These are phyloP conservation scores for Leccinum boreale DNA, from an alignment of 768 basidiomycete species.

Conservation along the genomic window DNA sequence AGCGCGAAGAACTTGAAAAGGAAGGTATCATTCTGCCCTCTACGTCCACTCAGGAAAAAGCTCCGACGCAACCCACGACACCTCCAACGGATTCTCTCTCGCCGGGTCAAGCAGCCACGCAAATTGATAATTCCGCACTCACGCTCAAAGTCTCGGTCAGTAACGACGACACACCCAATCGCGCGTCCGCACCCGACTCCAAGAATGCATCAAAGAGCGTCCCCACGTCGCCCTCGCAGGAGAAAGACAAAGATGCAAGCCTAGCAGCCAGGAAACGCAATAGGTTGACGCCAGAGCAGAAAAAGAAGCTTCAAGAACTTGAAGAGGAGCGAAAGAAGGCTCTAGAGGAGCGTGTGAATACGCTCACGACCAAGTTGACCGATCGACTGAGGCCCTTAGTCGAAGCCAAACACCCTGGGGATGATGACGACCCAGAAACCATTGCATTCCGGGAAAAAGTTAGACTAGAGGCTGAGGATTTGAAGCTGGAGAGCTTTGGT, in stretches of 20 bases:
- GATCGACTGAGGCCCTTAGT: constrained; percentile 89
- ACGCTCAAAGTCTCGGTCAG: constrained; percentile 17
- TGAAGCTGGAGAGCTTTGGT: constrained; percentile 97
- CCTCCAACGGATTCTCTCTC: constrained; percentile 10
- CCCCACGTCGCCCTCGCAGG: constrained; percentile 25
- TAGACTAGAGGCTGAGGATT: constrained; percentile 82
- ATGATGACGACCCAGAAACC: constrained; percentile 80
- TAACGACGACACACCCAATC: constrained; percentile 19
- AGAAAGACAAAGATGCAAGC: constrained; percentile 40
- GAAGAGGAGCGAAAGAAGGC: constrained; percentile 78
- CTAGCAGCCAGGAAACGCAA: constrained; percentile 31
- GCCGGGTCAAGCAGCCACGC: constrained; percentile 2
- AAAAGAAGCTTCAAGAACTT: constrained; percentile 75
- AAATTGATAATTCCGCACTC: constrained; percentile 15
- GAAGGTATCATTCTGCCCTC: constrained; percentile 44
- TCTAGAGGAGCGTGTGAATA: constrained; percentile 73
- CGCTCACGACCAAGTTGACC: constrained; percentile 72
- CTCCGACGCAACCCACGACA: constrained; percentile 16
- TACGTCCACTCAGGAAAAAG: constrained; percentile 14
- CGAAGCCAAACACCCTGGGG: constrained; percentile 82
- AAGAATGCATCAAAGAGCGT: constrained; percentile 22
- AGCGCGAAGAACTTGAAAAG: constrained; percentile 81
- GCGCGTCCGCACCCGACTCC: constrained; percentile 11
- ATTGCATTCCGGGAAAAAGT: constrained; percentile 73
- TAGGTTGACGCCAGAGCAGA: constrained; percentile 79